A percentile compares a stretch with the other conserved stretches of the same genome.
Conservation (phyloP, 2,329 filamentous ascomycete genomes). For the Trichophaea hybrida region DNA sequence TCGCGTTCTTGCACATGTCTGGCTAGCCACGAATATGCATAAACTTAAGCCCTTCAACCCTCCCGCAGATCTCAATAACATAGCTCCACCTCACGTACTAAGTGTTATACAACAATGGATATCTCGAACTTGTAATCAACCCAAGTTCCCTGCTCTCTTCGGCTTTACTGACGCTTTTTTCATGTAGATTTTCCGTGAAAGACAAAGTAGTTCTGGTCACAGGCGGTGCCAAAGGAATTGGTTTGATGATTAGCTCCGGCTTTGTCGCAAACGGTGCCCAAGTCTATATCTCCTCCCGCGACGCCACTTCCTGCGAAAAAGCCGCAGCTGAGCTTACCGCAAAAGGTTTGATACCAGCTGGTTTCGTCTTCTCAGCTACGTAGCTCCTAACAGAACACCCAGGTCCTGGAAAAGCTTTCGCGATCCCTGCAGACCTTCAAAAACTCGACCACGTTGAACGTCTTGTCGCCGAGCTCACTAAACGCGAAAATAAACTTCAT, state of each 20-base stretch:
- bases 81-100: too few relatives aligned
- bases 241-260: slow-evolving; percentile 52
- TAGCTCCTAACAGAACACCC: slow-evolving; percentile 5
- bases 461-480: slow-evolving; percentile 44
- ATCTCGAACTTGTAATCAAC: neutral
- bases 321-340: slow-evolving; percentile 43
- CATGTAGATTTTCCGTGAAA: slow-evolving; percentile 28
- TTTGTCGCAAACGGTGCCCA: slow-evolving; percentile 51
- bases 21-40: too few relatives aligned
- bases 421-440: slow-evolving; percentile 48
- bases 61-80: too few relatives aligned
- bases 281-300: slow-evolving; percentile 56
- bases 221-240: slow-evolving; percentile 39
- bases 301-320: slow-evolving; percentile 46
- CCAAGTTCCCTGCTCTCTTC: neutral
- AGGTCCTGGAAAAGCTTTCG: slow-evolving; percentile 42
- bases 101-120: neutral
- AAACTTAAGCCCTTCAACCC: too few relatives aligned
- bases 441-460: slow-evolving; percentile 45
- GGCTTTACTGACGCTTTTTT: neutral
- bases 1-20: too few relatives aligned
- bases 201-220: slow-evolving; percentile 47
- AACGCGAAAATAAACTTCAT: slow-evolving; percentile 41
- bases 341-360: neutral
- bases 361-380: neutral